These are phyloP conservation scores for Mucor lusitanicus DNA, from an alignment of 371 early-diverging fungal species.

Conservation along the genomic window DNA sequence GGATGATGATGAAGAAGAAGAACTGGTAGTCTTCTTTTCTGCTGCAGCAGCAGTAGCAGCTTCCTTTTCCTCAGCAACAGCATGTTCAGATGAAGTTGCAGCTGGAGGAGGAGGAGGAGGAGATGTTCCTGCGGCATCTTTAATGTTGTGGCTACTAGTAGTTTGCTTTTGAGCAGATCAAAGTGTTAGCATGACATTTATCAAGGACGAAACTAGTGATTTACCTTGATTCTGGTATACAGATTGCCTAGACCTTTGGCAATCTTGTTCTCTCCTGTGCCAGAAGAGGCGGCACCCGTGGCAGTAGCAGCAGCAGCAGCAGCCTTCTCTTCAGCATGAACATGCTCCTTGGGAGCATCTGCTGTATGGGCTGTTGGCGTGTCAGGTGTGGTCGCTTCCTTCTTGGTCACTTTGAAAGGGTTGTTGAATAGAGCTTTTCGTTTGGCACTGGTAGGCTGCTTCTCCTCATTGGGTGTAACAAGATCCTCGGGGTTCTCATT, in stretches of 20 bases:
- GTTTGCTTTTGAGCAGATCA: background rate
- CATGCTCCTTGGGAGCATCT: background rate
- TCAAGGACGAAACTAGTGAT: background rate
- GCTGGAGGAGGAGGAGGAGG: conserved; percentile 1
- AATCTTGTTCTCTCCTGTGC: conserved; percentile 5
- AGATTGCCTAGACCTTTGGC: conserved; percentile 16
- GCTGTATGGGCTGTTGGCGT: background rate
- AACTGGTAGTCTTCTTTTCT: background rate
- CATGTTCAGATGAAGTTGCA: background rate
- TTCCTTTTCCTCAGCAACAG: background rate
- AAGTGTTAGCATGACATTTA: background rate
- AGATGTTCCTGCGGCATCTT: conserved; percentile 6
- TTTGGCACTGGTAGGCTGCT: background rate
- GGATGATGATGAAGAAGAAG: background rate
- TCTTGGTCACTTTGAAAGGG: background rate
- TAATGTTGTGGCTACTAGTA: conserved; percentile 8
- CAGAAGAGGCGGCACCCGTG: background rate
- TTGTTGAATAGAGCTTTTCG: conserved; percentile 1
- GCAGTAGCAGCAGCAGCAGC: background rate
- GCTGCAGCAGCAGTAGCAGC: background rate
- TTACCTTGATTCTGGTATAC: conserved; percentile 4
- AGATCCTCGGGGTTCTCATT: background rate
- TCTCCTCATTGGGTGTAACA: conserved; percentile 8
- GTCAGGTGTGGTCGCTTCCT: background rate
- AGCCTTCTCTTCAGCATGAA: background rate